These are phyloP conservation scores for Chytriomyces sp. DNA, from an alignment of 192 early-diverging fungal species.

Conservation along the genomic window DNA sequence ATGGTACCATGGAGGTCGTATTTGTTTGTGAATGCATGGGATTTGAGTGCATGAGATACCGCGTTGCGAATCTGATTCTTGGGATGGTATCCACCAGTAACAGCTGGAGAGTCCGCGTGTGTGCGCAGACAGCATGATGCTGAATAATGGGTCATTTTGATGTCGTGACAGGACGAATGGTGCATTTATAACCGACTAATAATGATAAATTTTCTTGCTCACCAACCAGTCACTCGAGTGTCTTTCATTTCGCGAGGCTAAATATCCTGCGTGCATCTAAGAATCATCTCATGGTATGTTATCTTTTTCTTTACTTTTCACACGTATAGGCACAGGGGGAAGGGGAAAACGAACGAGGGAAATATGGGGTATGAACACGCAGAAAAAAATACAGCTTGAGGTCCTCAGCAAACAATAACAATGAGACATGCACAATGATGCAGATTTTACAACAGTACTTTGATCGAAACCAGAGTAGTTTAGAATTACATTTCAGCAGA, in stretches of 20 bases:
- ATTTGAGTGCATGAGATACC: neutral
- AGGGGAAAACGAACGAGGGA: neutral
- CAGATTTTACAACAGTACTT: neutral
- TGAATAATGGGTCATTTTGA: neutral
- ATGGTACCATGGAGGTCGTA: slow-evolving; percentile 1
- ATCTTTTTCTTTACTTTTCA: neutral
- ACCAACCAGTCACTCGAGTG: too few species aligned
- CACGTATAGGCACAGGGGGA: neutral
- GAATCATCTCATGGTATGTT: too few species aligned
- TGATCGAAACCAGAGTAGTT: too few species aligned
- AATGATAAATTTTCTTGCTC: too few species aligned
- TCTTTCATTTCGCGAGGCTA: too few species aligned
- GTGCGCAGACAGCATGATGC: neutral
- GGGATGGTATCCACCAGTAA: neutral
- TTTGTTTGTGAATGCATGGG: neutral
- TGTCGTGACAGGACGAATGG: neutral
- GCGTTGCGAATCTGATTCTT: neutral
- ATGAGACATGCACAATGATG: neutral
- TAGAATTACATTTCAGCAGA: too few species aligned
- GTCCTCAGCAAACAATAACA: neutral
- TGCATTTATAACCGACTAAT: neutral
- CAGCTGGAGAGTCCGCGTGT: neutral
- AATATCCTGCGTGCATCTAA: too few species aligned
- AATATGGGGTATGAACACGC: neutral
- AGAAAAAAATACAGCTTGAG: too few species aligned